Evolutionary conservation across 2,329 filamentous ascomycete genomes (phyloP).

Genomic region (Basipetospora chlamydospora): DNA sequence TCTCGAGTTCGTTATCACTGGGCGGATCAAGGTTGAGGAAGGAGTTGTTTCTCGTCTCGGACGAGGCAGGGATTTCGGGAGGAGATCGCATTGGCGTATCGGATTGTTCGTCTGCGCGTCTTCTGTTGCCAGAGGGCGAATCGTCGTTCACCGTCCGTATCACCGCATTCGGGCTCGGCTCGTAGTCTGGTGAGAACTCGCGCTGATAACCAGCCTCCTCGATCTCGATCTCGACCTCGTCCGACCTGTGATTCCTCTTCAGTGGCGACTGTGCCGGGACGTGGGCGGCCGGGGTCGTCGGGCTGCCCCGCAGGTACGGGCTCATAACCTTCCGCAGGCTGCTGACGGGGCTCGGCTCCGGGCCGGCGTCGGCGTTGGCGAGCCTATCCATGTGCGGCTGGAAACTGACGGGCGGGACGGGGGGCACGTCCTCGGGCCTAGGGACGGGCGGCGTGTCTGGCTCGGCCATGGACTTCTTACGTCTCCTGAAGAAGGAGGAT

Average conservation of each 20-base stretch:
- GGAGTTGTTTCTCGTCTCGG: constrained; percentile 26
- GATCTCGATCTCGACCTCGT: not conserved
- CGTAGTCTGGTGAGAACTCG: constrained; percentile 64
- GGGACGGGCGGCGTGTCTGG: constrained; percentile 44
- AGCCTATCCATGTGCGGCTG: constrained; percentile 9
- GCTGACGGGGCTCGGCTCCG: constrained; percentile 51
- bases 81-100: constrained; percentile 22
- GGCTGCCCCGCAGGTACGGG: constrained; percentile 47
- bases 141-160: constrained; percentile 47
- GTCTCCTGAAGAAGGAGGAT: constrained; percentile 83
- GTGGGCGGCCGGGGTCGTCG: constrained; percentile 3
- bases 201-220: constrained; percentile 24
- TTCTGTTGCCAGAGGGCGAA: constrained; percentile 17
- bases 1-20: constrained; percentile 31
- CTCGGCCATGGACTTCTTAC: constrained; percentile 80
- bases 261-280: not conserved
- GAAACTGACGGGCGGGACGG: constrained; percentile 16
- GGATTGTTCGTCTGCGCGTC: constrained; percentile 8
- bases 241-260: no score
- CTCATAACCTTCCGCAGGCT: constrained; percentile 80
- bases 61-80: constrained; percentile 16
- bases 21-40: constrained; percentile 33
- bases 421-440: constrained; percentile 21
- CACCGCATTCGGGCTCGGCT: constrained; percentile 55
- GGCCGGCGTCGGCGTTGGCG: constrained; percentile 15